Evolutionary conservation across 345 rosid genomes (phyloP).

Genomic region (Clarkia xantiana): DNA sequence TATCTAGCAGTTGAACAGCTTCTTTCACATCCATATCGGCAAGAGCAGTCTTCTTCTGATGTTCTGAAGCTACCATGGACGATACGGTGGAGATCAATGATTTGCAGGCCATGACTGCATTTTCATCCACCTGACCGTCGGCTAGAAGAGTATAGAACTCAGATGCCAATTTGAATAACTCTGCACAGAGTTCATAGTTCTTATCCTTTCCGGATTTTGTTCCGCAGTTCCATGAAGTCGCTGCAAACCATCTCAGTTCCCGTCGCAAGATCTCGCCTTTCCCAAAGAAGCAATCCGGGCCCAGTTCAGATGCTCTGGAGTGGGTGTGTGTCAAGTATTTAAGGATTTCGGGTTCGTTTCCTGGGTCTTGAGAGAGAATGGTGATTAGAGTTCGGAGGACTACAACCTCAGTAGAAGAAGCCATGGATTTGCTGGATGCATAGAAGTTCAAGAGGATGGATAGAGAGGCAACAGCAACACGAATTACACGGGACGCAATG

Average conservation of each 20-base stretch:
- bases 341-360: conserved; percentile 46
- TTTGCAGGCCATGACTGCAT: conserved; percentile 38
- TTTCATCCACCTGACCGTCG: conserved; percentile 43
- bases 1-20: conserved; percentile 52
- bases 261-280: conserved; percentile 64
- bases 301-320: conserved; percentile 49
- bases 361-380: conserved; percentile 43
- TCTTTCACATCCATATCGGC: conserved; percentile 45
- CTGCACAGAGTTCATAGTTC: conserved; percentile 51
- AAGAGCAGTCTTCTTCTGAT: conserved; percentile 34
- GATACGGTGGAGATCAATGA: conserved; percentile 56
- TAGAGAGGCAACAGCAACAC: conserved; percentile 63
- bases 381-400: conserved; percentile 75
- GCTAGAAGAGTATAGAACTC: conserved; percentile 32
- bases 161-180: conserved; percentile 48
- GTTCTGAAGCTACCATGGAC: conserved; percentile 65
- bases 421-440: conserved; percentile 47
- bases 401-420: conserved; percentile 50
- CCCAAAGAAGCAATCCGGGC: conserved; percentile 57
- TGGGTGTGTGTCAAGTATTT: conserved; percentile 41
- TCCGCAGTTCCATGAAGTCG: conserved; percentile 75
- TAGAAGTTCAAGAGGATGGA: conserved; percentile 59
- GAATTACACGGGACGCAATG: conserved; percentile 64
- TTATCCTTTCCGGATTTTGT: conserved; percentile 58
- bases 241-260: conserved; percentile 80